Conservation (phyloP, 495 filamentous ascomycete genomes). For the Xylaria grammica region DNA sequence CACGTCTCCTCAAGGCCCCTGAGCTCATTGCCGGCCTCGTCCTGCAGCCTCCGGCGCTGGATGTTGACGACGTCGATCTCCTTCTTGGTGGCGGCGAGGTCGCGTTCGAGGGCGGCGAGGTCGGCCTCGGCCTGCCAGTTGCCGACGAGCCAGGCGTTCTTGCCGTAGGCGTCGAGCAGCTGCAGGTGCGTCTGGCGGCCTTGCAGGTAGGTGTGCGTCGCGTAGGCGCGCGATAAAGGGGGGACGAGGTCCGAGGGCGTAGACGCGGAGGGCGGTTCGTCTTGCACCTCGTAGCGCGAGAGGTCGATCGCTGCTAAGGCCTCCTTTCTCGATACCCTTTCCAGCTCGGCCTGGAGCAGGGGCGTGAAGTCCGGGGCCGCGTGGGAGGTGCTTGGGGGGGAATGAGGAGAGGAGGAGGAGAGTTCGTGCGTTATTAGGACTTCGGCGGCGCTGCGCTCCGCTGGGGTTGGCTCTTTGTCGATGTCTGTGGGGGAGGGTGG, state of each 20-base stretch:
- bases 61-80: conserved; percentile 74
- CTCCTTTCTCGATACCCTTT: conserved; percentile 33
- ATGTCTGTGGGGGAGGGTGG: conserved; percentile 59
- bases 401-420: conserved; percentile 47
- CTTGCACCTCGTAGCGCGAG: conserved; percentile 75
- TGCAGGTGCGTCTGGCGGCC: conserved; percentile 70
- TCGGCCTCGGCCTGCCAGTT: conserved; percentile 80
- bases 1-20: conserved; percentile 72
- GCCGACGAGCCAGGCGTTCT: conserved; percentile 87
- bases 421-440: conserved; percentile 71
- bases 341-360: conserved; percentile 66
- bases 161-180: conserved; percentile 78
- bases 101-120: conserved; percentile 73
- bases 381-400: conserved; percentile 46
- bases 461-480: conserved; percentile 66
- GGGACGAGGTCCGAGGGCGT: conserved; percentile 32
- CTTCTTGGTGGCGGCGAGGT: conserved; percentile 68
- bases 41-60: conserved; percentile 72
- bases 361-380: conserved; percentile 57
- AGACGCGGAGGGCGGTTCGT: conserved; percentile 26
- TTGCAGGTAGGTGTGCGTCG: conserved; percentile 67
- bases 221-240: conserved; percentile 59
- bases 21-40: conserved; percentile 70
- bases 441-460: conserved; percentile 62
- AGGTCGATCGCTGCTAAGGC: conserved; percentile 74